phyloP scores from a whole-genome alignment of 169 alveolate species.

The Eimeria maxima region DNA sequence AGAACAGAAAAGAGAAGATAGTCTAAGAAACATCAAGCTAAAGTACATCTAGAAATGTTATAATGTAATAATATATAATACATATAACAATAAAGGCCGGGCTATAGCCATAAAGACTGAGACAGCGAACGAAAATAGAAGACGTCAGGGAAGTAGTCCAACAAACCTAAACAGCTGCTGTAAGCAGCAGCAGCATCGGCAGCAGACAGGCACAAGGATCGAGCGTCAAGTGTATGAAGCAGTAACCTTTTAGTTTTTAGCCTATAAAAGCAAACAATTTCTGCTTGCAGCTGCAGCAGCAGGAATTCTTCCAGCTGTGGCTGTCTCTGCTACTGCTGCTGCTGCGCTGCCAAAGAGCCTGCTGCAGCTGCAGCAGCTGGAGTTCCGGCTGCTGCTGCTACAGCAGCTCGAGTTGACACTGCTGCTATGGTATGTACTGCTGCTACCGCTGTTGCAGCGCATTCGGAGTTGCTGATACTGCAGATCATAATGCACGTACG shows the following conservation, averaged over 20 bases:
- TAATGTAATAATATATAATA: too few species aligned
- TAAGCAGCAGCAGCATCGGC: background rate
- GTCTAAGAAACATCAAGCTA: too few species aligned
- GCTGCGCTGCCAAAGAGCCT: too few species aligned
- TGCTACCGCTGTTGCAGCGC: conserved; percentile 1
- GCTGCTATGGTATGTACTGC: background rate
- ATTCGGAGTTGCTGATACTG: background rate
- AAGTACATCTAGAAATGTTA: too few species aligned
- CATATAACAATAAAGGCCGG: too few species aligned
- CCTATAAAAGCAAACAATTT: background rate
- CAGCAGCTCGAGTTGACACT: background rate
- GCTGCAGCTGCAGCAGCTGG: background rate
- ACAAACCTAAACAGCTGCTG: too few species aligned
- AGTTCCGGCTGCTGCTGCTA: background rate
- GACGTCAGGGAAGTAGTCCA: too few species aligned
- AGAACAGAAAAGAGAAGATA: too few species aligned
- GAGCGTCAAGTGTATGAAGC: background rate
- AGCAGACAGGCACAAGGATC: background rate
- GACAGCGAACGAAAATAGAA: too few species aligned
- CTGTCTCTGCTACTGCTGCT: too few species aligned
- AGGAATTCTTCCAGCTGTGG: background rate
- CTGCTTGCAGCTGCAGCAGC: background rate
- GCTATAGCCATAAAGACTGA: too few species aligned
- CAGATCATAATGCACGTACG: background rate
- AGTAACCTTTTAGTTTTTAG: background rate